Percentiles rank a stretch among this genome's conserved stretches.
These are phyloP conservation scores for Suhomyces bokatorum DNA, from an alignment of 1,139 yeast species.

Conservation along the genomic window DNA sequence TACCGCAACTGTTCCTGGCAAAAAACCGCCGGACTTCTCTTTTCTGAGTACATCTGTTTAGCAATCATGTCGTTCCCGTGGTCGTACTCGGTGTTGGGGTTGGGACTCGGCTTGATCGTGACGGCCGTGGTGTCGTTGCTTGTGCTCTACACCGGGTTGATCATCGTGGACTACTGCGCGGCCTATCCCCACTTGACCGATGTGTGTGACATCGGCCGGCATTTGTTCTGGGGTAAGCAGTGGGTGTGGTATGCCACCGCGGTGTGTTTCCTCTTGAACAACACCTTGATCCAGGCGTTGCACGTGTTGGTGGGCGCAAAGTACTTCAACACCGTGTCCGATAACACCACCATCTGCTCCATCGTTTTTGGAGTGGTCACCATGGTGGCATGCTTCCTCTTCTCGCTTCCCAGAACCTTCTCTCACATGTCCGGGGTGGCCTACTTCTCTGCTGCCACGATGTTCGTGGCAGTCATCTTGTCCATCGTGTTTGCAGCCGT, in stretches of 20 bases:
- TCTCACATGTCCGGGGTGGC: constrained; percentile 52
- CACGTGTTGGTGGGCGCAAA: constrained; percentile 63
- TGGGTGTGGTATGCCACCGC: constrained; percentile 63
- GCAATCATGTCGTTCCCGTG: constrained; percentile 67
- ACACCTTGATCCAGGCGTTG: constrained; percentile 56
- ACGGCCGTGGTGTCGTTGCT: constrained; percentile 53
- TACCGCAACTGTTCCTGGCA: constrained; percentile 59
- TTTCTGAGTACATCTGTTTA: constrained; percentile 61
- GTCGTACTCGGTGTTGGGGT: constrained; percentile 60
- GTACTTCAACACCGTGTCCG: constrained; percentile 55
- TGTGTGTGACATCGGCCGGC: constrained; percentile 62
- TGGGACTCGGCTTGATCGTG: constrained; percentile 57
- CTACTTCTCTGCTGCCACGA: constrained; percentile 53
- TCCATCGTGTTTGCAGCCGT: constrained; percentile 56
- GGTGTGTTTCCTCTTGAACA: constrained; percentile 52
- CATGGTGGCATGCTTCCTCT: constrained; percentile 46
- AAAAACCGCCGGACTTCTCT: constrained; percentile 56
- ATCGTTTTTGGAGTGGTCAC: constrained; percentile 51
- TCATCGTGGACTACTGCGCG: constrained; percentile 55
- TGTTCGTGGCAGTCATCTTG: constrained; percentile 56
- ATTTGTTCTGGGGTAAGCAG: constrained; percentile 50
- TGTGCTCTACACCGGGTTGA: constrained; percentile 56
- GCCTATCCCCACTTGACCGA: constrained; percentile 52
- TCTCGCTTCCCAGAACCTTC: constrained; percentile 59
- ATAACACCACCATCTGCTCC: constrained; percentile 50